Conservation (phyloP, 305 asterid species). For the Solanum hybrid region DNA sequence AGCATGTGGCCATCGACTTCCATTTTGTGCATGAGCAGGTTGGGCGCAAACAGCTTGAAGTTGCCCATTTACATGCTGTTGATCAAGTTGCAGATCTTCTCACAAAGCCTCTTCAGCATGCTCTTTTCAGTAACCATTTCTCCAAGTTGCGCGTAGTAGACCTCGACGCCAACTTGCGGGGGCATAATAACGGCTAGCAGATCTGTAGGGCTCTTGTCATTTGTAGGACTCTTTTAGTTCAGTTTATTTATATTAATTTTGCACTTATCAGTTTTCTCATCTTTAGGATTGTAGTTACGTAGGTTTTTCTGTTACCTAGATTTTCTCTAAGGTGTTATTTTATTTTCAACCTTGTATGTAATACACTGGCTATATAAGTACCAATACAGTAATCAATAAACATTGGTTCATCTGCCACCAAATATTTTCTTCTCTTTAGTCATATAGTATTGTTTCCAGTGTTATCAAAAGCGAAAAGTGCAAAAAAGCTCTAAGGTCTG, state of each 20-base stretch:
- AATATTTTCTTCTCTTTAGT: neutral
- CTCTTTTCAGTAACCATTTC: neutral
- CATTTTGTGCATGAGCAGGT: neutral
- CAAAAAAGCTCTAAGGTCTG: too few species aligned
- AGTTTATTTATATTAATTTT: neutral
- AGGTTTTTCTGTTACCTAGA: neutral
- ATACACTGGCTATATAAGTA: neutral
- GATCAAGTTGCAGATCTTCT: neutral
- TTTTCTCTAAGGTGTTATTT: neutral
- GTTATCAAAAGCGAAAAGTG: too few species aligned
- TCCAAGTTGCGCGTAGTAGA: neutral
- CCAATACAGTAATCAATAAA: neutral
- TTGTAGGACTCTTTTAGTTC: neutral
- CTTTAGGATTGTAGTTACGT: neutral
- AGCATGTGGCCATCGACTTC: neutral
- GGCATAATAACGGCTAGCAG: neutral
- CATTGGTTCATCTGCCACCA: neutral
- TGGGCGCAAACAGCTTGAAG: neutral
- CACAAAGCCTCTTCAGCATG: neutral
- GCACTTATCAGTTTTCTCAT: neutral
- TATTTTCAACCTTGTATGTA: neutral
- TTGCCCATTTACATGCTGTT: neutral
- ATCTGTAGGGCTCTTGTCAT: neutral
- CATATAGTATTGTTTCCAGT: neutral
- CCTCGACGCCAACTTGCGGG: neutral